Evolutionary conservation across 495 filamentous ascomycete species (phyloP), one percentile per base, ranked within the genome.

Genomic region (Penicillium egyptiacum): DNA sequence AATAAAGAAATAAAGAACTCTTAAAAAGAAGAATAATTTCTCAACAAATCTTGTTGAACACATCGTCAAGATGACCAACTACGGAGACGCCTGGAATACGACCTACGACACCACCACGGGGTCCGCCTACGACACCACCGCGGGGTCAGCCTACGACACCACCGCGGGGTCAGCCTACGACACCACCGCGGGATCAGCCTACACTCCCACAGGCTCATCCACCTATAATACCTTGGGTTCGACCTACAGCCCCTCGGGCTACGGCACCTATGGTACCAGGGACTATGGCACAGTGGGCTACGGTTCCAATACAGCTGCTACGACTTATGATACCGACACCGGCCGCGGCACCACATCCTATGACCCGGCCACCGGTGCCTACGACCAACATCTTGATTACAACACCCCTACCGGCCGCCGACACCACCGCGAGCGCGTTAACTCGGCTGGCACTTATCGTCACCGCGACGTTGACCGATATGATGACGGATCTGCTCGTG

Each of bases 351-450:
- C 66, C 23, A 78, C 79, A 26, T 26, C 70, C 23, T 75, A 74
- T 11, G 66, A 71, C 28, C 73, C 72, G 26, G 60, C 53, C 55
- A 76, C 58, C 23, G 71, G 73, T 12, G 65, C 72, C 23, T 76
- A 76, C 42, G 72, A 75, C 46, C 72, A 76, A 51, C 68, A 75
- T 23, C 59, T 75, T 25, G 74, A 76, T 49, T 76, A 75, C 46
- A 46, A 46, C 31, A 68, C 69, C 16, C 64, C 61, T 12, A 63
- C 39, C n/a, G 58, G 65, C 1, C 65, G 66, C 22, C 60, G 69
- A 41, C 72, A 76, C 56, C 74, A 76, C 40, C 69, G 72, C 16
- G 72, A 76, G 66, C 58, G 70, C 9, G 57, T 71, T 41, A 64
- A 69, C 54, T 49, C 57, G 7, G 61, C 33, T 14, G 72, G 72